Conservation (phyloP, 306 rosid genomes). For the Corylus heterophylla region DNA sequence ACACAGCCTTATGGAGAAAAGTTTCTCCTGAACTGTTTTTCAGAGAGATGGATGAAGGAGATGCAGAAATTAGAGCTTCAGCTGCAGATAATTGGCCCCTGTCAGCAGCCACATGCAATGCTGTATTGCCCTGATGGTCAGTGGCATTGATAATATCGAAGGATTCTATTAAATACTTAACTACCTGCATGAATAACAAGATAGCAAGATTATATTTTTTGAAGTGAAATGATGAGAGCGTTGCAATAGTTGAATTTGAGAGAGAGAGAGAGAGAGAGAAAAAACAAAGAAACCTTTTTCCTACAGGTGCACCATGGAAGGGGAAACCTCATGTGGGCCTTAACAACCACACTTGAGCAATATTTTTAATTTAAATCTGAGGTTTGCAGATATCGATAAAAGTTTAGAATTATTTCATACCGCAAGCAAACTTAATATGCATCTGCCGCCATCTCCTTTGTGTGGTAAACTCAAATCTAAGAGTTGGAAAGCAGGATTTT, state of each 20-base stretch:
- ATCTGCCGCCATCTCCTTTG: background rate
- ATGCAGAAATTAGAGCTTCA: constrained; percentile 67
- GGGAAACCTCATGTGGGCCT: background rate
- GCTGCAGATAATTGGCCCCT: constrained; percentile 80
- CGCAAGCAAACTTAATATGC: background rate
- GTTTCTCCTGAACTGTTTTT: constrained; percentile 78
- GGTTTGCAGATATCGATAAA: background rate
- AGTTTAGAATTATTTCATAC: background rate
- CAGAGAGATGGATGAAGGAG: constrained; percentile 49
- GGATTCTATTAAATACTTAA: constrained; percentile 58
- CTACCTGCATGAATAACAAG: constrained; percentile 56
- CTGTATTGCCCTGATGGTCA: constrained; percentile 82
- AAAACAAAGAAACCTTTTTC: background rate
- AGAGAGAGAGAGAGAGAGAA: background rate
- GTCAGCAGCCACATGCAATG: constrained; percentile 85
- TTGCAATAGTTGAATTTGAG: background rate
- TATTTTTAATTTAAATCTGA: background rate
- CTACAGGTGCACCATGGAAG: too few species aligned
- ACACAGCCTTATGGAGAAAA: constrained; percentile 82
- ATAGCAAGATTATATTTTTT: background rate
- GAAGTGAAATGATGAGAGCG: constrained; percentile 4
- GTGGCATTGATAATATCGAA: constrained; percentile 62
- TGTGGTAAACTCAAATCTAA: background rate
- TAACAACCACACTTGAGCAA: background rate
- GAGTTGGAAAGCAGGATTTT: background rate